These are phyloP conservation scores for Parsonsia alboflavescens DNA, from an alignment of 257 asterid species.

Conservation along the genomic window DNA sequence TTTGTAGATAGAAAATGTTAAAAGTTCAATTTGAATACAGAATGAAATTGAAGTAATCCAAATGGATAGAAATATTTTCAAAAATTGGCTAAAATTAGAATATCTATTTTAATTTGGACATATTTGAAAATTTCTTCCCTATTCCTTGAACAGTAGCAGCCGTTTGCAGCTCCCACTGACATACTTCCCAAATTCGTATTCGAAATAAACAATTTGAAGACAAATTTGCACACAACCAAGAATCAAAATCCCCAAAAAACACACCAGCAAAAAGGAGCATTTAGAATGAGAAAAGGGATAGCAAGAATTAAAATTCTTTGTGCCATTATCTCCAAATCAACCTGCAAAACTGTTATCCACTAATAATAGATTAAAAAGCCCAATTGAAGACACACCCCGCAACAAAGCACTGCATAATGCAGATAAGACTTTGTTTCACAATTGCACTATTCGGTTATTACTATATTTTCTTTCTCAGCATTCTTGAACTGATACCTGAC, in stretches of 20 bases:
- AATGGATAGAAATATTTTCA: no score
- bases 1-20: no score
- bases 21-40: no score
- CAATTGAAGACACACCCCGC: not conserved
- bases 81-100: no score
- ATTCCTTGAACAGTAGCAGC: constrained; percentile 43
- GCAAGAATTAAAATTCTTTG: not conserved
- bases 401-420: not conserved
- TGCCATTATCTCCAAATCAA: not conserved
- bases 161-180: constrained; percentile 20
- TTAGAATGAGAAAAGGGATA: not conserved
- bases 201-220: no score
- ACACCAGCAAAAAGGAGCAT: not conserved
- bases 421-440: not conserved
- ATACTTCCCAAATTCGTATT: not conserved
- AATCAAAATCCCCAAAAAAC: not conserved
- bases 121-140: no score
- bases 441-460: not conserved
- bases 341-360: not conserved
- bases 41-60: no score
- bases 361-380: not conserved
- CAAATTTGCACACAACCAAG: no score
- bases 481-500: constrained; percentile 1
- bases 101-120: no score
- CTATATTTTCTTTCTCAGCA: not conserved